Evolutionary conservation across 176 grass and related monocot genomes (phyloP).

Genomic region (Musa itinerans): DNA sequence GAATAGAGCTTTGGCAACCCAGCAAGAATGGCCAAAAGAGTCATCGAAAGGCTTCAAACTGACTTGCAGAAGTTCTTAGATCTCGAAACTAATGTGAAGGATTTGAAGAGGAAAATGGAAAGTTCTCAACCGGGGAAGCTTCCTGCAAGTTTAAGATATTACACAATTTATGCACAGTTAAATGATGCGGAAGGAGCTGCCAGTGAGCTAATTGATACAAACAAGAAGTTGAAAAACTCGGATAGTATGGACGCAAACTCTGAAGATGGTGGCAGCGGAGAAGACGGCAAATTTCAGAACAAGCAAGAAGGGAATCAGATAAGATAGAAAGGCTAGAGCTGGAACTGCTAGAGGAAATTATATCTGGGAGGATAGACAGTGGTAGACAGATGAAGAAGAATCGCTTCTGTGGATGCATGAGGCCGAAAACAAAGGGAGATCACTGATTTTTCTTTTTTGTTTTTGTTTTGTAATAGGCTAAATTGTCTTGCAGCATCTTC

Average conservation of each 20-base stretch:
- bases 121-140: too few species aligned
- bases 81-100: too few species aligned
- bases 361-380: conserved; percentile 30
- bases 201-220: conserved; percentile 54
- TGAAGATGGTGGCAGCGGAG: conserved; percentile 44
- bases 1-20: too few species aligned
- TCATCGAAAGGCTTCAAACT: too few species aligned
- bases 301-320: conserved; percentile 61
- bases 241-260: conserved; percentile 32
- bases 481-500: too few species aligned
- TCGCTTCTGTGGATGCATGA: conserved; percentile 68
- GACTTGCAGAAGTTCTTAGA: too few species aligned
- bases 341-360: conserved; percentile 77
- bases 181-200: conserved; percentile 48
- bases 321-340: conserved; percentile 71
- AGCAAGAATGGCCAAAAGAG: too few species aligned
- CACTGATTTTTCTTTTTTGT: neutral
- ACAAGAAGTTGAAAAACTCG: conserved; percentile 47
- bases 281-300: conserved; percentile 55
- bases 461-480: neutral
- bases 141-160: too few species aligned
- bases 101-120: too few species aligned
- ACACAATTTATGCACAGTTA: too few species aligned
- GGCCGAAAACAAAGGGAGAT: conserved; percentile 32
- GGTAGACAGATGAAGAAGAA: conserved; percentile 37